These are phyloP conservation scores for Lentinula sp. DNA, from an alignment of 768 basidiomycete species.

Conservation along the genomic window DNA sequence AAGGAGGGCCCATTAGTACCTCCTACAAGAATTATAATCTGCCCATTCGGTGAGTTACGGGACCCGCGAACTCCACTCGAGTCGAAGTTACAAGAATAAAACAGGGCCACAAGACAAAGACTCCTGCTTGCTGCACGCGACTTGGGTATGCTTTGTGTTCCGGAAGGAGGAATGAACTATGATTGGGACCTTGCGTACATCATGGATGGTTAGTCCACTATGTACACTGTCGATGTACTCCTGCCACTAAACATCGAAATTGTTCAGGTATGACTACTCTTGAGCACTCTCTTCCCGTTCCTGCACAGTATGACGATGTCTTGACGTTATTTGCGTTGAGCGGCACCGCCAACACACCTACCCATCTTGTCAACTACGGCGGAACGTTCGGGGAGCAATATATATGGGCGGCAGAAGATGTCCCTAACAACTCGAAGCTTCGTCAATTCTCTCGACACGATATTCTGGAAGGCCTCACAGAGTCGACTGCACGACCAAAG, in stretches of 20 bases:
- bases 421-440: constrained; percentile 65
- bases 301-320: constrained; percentile 62
- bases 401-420: constrained; percentile 60
- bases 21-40: constrained; percentile 79
- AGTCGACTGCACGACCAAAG: constrained; percentile 56
- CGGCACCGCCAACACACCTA: constrained; percentile 69
- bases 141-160: constrained; percentile 64
- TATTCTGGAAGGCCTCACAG: constrained; percentile 51
- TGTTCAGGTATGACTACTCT: constrained; percentile 67
- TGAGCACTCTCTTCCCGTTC: constrained; percentile 65
- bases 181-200: constrained; percentile 81
- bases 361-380: constrained; percentile 76
- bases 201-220: constrained; percentile 48
- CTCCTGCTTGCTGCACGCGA: constrained; percentile 55
- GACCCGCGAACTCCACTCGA: too few relatives aligned
- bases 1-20: constrained; percentile 63
- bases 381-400: constrained; percentile 62
- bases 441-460: constrained; percentile 62
- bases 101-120: constrained; percentile 61
- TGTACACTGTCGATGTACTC: background rate
- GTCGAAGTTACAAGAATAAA: background rate
- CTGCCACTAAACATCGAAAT: background rate
- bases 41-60: constrained; percentile 46
- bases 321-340: constrained; percentile 56
- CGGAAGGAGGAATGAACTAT: constrained; percentile 75